Conservation (phyloP, 1,284 basidiomycete species). For the Ceratobasidium sp. region DNA sequence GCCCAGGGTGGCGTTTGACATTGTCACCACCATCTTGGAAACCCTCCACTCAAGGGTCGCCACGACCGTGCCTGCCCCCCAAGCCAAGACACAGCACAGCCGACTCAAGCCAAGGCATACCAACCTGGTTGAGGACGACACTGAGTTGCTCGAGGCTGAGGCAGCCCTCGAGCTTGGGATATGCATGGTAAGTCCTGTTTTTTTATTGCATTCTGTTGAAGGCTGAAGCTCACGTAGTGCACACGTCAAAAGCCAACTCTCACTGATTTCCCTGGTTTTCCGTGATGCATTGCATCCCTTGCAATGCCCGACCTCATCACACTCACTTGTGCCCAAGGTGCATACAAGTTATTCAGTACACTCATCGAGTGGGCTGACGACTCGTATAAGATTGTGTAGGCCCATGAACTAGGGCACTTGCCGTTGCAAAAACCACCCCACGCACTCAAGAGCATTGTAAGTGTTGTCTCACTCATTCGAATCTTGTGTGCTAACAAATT, state of each 20-base stretch:
- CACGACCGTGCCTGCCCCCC: too few relatives aligned
- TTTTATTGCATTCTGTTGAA: not conserved
- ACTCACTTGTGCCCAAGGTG: not conserved
- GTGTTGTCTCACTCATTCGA: not conserved
- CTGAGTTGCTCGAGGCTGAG: not conserved
- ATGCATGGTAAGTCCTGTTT: conserved; percentile 8
- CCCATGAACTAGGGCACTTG: not conserved
- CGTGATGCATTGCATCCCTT: not conserved
- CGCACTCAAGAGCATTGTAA: not conserved
- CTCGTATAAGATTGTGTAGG: not conserved
- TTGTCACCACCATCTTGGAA: too few relatives aligned
- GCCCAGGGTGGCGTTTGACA: too few relatives aligned
- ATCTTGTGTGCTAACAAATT: not conserved
- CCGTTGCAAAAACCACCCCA: not conserved
- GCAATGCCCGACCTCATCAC: not conserved
- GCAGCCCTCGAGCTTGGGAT: not conserved
- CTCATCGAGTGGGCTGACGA: not conserved
- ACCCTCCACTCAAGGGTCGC: too few relatives aligned
- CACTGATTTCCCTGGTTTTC: not conserved
- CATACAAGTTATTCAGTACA: conserved; percentile 1
- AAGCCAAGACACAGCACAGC: too few relatives aligned
- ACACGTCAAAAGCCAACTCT: not conserved
- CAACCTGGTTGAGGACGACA: conserved; percentile 2
- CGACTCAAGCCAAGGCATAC: too few relatives aligned
- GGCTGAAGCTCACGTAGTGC: not conserved